phyloP scores from a whole-genome alignment of 139 green algal genomes.

The Chlorella sp. region DNA sequence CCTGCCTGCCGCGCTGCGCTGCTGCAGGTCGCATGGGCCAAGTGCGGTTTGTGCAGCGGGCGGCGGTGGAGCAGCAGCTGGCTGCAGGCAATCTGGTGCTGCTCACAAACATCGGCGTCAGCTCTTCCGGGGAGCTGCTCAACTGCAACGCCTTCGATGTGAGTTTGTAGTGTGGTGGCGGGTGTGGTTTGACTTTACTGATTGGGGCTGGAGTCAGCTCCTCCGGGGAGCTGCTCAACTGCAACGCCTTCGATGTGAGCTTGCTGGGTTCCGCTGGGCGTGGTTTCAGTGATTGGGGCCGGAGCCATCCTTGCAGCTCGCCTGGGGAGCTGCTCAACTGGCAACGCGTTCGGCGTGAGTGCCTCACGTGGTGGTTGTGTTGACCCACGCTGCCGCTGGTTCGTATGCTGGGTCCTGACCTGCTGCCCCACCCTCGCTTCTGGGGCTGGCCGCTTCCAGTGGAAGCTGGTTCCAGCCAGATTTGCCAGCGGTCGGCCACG shows the following conservation, averaged over 20 bases:
- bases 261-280: no score
- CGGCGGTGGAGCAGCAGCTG: slow-evolving; percentile 82
- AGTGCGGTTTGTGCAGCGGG: slow-evolving; percentile 81
- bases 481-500: no score
- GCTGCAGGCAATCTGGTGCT: slow-evolving; percentile 88
- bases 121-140: slow-evolving; percentile 85
- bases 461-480: no score
- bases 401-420: no score
- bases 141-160: slow-evolving; percentile 97
- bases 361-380: no score
- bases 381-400: no score
- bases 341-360: slow-evolving; percentile 93
- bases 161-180: slow-evolving; percentile 24
- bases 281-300: slow-evolving; percentile 89
- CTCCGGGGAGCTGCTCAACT: slow-evolving; percentile 94
- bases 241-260: slow-evolving; percentile 93
- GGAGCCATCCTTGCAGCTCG: slow-evolving; percentile 47
- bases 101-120: slow-evolving; percentile 82
- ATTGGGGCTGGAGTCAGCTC: slow-evolving; percentile 74
- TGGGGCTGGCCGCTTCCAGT: no score
- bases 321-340: slow-evolving; percentile 95
- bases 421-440: no score
- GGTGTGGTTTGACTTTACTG: slow-evolving; percentile 79
- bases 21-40: slow-evolving; percentile 36
- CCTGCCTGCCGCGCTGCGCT: background rate